A percentile compares a stretch with the other conserved stretches of the same genome.
Conservation (phyloP, 106 monocot species). For the Ottelia alismoides region DNA sequence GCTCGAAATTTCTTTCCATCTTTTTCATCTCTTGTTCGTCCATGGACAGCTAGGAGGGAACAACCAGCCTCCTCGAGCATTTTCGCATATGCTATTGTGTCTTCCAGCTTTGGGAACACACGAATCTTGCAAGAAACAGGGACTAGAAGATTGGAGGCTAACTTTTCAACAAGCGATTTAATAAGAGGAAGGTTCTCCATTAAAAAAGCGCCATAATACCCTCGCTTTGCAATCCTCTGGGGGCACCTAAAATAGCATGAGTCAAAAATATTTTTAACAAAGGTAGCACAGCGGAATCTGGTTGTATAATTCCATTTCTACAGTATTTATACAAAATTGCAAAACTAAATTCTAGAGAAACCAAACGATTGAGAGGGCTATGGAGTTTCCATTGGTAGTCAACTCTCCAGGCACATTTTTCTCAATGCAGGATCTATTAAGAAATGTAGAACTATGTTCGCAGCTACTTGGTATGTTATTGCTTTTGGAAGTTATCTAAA, state of each 20-base stretch:
- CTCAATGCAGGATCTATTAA: too few relatives aligned
- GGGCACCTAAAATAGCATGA: constrained; percentile 54
- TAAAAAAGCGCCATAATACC: constrained; percentile 92
- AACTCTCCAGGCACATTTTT: too few relatives aligned
- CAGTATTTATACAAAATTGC: too few relatives aligned
- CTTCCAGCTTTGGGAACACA: constrained; percentile 60
- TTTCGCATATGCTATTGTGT: constrained; percentile 75
- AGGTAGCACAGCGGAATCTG: too few relatives aligned
- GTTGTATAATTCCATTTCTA: too few relatives aligned
- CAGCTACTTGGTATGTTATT: not conserved
- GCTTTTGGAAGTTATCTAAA: not conserved
- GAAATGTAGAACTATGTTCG: too few relatives aligned
- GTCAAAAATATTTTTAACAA: not conserved
- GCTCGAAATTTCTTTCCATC: constrained; percentile 89
- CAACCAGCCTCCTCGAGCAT: constrained; percentile 98
- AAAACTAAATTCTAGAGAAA: too few relatives aligned
- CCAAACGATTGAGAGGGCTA: too few relatives aligned
- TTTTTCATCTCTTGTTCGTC: constrained; percentile 89
- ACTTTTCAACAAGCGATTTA: constrained; percentile 70
- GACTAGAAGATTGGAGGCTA: constrained; percentile 56
- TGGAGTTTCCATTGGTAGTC: too few relatives aligned
- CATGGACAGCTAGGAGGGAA: constrained; percentile 93
- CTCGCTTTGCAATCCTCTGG: constrained; percentile 84
- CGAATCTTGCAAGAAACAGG: constrained; percentile 95
- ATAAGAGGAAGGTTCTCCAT: constrained; percentile 92